These are phyloP conservation scores for Talaromyces sp. DNA, from an alignment of 2,329 filamentous ascomycete species.

Conservation along the genomic window DNA sequence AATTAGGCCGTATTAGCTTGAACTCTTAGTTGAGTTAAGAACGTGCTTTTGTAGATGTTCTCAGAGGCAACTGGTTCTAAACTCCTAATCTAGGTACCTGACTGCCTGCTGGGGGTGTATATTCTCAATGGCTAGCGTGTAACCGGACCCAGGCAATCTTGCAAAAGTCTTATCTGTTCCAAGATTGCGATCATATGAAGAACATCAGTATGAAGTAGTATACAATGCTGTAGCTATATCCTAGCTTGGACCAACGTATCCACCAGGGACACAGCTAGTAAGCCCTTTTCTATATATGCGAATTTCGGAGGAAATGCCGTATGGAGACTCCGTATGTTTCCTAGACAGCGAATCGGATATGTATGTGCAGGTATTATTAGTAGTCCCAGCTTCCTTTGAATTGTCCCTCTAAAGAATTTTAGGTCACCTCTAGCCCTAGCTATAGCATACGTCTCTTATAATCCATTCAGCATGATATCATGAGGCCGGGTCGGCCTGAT, in stretches of 20 bases:
- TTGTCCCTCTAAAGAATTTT: neutral
- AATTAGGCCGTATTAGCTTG: neutral
- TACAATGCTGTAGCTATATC: neutral
- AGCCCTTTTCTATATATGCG: neutral
- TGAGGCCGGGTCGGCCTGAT: neutral
- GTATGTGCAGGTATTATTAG: neutral
- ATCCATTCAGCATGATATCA: neutral
- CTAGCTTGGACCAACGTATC: neutral
- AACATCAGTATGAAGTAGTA: neutral
- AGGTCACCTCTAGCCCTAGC: neutral
- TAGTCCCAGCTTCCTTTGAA: neutral
- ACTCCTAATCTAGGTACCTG: no score
- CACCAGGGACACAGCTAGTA: neutral
- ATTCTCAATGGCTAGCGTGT: neutral
- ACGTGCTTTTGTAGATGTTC: neutral
- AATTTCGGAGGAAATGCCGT: neutral
- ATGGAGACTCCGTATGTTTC: neutral
- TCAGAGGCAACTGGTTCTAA: neutral
- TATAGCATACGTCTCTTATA: neutral
- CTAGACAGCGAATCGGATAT: neutral
- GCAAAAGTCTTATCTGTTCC: neutral
- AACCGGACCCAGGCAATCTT: neutral
- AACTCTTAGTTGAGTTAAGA: neutral
- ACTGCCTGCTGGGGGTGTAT: neutral
- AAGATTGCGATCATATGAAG: neutral